Base-by-base conservation (phyloP, 768 basidiomycete genomes). In the Suillus paluster region DNA sequence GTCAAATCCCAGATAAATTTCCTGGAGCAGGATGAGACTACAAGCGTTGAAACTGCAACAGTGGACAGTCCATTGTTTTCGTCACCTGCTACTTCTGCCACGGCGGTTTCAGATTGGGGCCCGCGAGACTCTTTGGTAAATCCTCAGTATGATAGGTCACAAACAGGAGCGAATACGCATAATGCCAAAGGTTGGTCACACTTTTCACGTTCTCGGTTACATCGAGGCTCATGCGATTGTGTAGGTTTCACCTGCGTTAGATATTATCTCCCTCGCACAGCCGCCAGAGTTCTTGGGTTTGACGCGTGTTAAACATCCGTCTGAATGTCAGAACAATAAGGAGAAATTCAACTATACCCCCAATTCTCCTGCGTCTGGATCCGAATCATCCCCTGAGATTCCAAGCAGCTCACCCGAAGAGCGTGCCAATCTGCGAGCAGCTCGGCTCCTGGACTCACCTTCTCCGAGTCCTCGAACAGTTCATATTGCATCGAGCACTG, bases 11-110 rank as follows among this genome's bases (percentile, higher is more conserved):
- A 10, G 36, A 19, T 27, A 6, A 25, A 19, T 39, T 39, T 38
- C 17, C 25, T 25, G 17, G 54, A 10, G 23, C 17, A 41, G 6
- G 38, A 39, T 27, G 54, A 55, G 38, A 55, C 54, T 27, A 19
- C 36, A 25, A 55, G 23, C 8, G 38, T 39, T 17, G 19, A 38
- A 1, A 19, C 23, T 27, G 54, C 19, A 12, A 55, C 25, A 17
- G 5, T 39, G 11, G 38, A 55, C 17, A 27, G 38, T 11, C 54
- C 54, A 8, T 55, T 21, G 23, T 39, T 39, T 12, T 55, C 54
- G 11, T 39, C 54, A 7, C 54, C 54, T 55, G 54, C 54, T 27
- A 55, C 54, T 11, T 55, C 54, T 39, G 38, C 23, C 21, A 55
- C 54, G 11, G 38, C 54, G 5, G 38, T 55, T 11, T 55, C 54